Evolutionary conservation across 345 rosid genomes (phyloP), one percentile per base, ranked within the genome.

Genomic region (Clarkia xantiana): DNA sequence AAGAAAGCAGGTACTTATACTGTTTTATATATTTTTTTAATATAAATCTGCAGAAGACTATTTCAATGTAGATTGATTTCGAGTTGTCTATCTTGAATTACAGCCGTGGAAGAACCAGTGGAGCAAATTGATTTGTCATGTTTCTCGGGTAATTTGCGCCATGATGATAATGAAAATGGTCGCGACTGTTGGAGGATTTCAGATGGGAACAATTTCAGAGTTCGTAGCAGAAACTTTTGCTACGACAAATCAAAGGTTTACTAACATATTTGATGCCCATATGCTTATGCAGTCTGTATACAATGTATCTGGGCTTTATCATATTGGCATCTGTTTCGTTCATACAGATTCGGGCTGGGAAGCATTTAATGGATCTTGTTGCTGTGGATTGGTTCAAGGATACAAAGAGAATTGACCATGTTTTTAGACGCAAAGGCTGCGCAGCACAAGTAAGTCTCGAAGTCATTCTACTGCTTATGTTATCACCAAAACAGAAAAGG

Each of bases 341-440:
- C 36, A 5, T 29, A 29, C 56, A 93, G 99, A 73, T 79, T 66
- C 91, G 86, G 62, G 96, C 94, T 1, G 96, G 95, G 65, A 93
- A 87, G 63, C 96, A 77, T 69, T 73, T 84, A 48, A 78, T 87
- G 99, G 96, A 93, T 74, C 99, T 93, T 13, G 94, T 93, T 51
- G 96, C 99, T 43, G 96, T 93, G 36, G 99, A 93, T 70, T 93
- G 99, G 99, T 93, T 84, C 74, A 93, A 93, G 71, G 96, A 87
- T 61, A 68, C 80, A 23, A 93, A 80, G 78, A 77, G 91, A 74
- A 87, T 93, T 73, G 99, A 93, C 65, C 95, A 93, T 68, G 96
- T 87, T 40, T 87, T 76, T 49, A 77, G 88, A 69, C 88, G 86
- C 57, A 83, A 77, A 60, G 99, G 94, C 62, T 93, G 99, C 56